Conservation (phyloP, 2,329 filamentous ascomycete species). For the Penicillium digitatum region DNA sequence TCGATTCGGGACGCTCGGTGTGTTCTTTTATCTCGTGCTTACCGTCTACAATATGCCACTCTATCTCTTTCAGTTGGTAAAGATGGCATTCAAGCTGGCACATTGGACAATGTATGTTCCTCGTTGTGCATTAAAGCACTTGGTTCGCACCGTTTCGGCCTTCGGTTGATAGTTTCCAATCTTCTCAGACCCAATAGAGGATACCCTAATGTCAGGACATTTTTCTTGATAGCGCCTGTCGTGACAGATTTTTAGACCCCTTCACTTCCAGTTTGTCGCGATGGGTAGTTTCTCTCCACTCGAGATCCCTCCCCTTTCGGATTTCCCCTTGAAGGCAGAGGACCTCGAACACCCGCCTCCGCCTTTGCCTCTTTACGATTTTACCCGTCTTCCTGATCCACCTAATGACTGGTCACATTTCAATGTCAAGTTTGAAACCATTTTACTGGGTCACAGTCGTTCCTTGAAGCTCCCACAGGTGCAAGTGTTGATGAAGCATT, state of each 20-base stretch:
- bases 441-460: background rate
- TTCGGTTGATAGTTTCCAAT: background rate
- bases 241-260: background rate
- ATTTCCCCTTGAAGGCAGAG: background rate
- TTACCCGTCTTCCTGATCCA: conserved; percentile 8
- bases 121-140: conserved; percentile 6
- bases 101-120: background rate
- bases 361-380: background rate
- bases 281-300: background rate
- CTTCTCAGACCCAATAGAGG: background rate
- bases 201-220: background rate
- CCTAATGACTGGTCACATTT: conserved; percentile 12
- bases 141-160: background rate
- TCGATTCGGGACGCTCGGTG: background rate
- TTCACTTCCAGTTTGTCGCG: background rate
- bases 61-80: background rate
- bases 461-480: background rate
- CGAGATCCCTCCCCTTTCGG: background rate
- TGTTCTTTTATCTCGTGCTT: conserved; percentile 4
- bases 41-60: conserved; percentile 1
- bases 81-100: background rate
- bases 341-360: background rate
- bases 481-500: conserved; percentile 11
- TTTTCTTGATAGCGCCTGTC: background rate
- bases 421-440: background rate